Evolutionary conservation across 1,139 yeast species (phyloP), one percentile per base, ranked within the genome.

Genomic region (Sugiyamaella neomexicana): DNA sequence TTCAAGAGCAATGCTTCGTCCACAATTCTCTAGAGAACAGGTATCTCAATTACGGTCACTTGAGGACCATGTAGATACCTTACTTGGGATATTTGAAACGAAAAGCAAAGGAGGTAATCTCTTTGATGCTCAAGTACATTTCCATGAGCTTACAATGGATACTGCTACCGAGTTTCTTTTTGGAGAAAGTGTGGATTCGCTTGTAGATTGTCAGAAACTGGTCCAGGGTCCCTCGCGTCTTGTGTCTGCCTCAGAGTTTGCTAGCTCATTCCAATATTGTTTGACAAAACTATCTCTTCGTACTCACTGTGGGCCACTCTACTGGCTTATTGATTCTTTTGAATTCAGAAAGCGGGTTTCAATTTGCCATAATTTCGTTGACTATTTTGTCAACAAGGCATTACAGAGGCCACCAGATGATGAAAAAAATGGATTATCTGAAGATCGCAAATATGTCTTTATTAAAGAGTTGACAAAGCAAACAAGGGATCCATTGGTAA

Each of bases 101-200:
- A 41, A 55, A 2, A 67, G 72, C 13, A 17, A 12, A 7, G 29
- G 20, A 32, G 49, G 40, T 16, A 58, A 78, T 20, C 39, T 40
- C 10, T 70, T 80, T 58, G 83, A 81, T 58, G 34, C 55, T 49
- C 84, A 80, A 63, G 74, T 71, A 34, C 70, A 77, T 52, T 80
- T 80, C 65, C 81, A 76, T 68, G 69, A 70, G 57, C 69, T 81
- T 45, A 81, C 86, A 5, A 73, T 81, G 58, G 86, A 81, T 64
- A 75, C 82, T 17, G 80, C 85, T 4, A 77, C 84, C 13, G 85
- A 81, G 66, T 80, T 80, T 62, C 71, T 81, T 61, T 81, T 81
- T 68, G 86, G 86, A n/a, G 80, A 77, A 63, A 74, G 80, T 8
- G 79, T 77, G 10, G 72, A 73, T 54, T 69, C 76, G 15, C 73